A percentile compares a stretch with the other conserved stretches of the same genome.
phyloP scores from a whole-genome alignment of 2,329 filamentous ascomycete species.

The Colletotrichum graminicola region DNA sequence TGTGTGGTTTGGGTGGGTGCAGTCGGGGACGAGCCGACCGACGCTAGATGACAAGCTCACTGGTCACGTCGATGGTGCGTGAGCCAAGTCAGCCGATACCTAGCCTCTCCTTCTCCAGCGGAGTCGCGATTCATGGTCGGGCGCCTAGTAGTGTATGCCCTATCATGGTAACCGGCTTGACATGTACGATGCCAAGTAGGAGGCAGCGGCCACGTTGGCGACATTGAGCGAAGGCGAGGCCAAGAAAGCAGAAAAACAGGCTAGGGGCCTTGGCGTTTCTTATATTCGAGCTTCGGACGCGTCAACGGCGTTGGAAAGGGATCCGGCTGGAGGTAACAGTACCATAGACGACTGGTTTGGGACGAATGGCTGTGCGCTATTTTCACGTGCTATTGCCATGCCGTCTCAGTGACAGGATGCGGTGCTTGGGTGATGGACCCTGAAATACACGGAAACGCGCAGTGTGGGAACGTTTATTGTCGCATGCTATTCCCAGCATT shows the following conservation, averaged over 20 bases:
- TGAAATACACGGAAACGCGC: slow-evolving; percentile 14
- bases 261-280: slow-evolving; percentile 36
- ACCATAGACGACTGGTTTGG: neutral
- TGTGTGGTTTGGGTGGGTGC: neutral
- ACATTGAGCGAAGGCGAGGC: neutral
- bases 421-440: slow-evolving; percentile 21
- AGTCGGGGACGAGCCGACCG: slow-evolving; percentile 6
- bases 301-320: slow-evolving; percentile 3
- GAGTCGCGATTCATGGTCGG: slow-evolving; percentile 14
- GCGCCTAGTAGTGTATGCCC: slow-evolving; percentile 6
- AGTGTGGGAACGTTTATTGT: slow-evolving; percentile 23
- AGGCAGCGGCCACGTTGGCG: slow-evolving; percentile 13
- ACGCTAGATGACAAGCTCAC: slow-evolving; percentile 21
- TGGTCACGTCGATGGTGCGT: slow-evolving; percentile 19
- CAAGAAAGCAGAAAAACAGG: slow-evolving; percentile 14
- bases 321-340: slow-evolving; percentile 1
- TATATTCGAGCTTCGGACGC: slow-evolving; percentile 28
- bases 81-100: slow-evolving; percentile 23
- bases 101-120: neutral
- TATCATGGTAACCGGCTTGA: slow-evolving; percentile 16
- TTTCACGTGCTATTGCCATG: slow-evolving; percentile 20
- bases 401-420: slow-evolving; percentile 10
- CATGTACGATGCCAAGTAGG: slow-evolving; percentile 25
- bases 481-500: slow-evolving; percentile 38
- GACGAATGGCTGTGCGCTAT: neutral